Conservation (phyloP, 768 basidiomycete genomes). For the Krasilnikovozyma curviuscula region DNA sequence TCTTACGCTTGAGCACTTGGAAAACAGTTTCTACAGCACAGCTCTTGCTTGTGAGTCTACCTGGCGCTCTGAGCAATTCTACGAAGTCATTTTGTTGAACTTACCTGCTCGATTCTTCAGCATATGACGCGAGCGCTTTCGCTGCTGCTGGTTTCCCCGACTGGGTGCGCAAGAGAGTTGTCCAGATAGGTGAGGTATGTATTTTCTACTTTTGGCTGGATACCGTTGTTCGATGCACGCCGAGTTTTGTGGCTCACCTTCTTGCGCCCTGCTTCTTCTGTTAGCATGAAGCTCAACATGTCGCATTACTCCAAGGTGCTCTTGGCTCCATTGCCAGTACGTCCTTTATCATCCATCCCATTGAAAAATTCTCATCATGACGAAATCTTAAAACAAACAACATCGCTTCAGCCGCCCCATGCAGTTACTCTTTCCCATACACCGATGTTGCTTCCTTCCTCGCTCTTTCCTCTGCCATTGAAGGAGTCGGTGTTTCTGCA, state of each 20-base stretch:
- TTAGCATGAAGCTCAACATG: not conserved
- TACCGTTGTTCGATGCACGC: too few relatives aligned
- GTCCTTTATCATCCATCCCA: too few relatives aligned
- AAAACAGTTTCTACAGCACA: constrained; percentile 1
- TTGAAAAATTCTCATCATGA: too few relatives aligned
- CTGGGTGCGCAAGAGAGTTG: constrained; percentile 33
- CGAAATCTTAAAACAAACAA: too few relatives aligned
- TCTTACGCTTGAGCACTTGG: constrained; percentile 5
- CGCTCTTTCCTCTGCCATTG: constrained; percentile 35
- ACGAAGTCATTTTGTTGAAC: constrained; percentile 28
- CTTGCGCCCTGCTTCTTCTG: constrained; percentile 7
- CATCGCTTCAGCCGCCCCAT: constrained; percentile 29
- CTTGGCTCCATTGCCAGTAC: constrained; percentile 27
- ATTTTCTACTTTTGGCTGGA: not conserved
- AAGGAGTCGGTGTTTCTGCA: constrained; percentile 39
- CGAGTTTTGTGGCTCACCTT: too few relatives aligned
- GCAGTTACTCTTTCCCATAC: constrained; percentile 29
- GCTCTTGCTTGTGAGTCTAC: not conserved
- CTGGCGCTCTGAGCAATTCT: too few relatives aligned
- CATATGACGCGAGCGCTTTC: constrained; percentile 32
- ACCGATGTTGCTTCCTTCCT: constrained; percentile 35
- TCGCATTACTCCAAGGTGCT: not conserved
- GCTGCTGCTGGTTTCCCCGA: constrained; percentile 27
- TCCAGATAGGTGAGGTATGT: not conserved
- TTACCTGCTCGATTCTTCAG: too few relatives aligned